Evolutionary conservation across 2,329 filamentous ascomycete species (phyloP), one percentile per base, ranked within the genome.

Genomic region (Epichloe gansuensis): DNA sequence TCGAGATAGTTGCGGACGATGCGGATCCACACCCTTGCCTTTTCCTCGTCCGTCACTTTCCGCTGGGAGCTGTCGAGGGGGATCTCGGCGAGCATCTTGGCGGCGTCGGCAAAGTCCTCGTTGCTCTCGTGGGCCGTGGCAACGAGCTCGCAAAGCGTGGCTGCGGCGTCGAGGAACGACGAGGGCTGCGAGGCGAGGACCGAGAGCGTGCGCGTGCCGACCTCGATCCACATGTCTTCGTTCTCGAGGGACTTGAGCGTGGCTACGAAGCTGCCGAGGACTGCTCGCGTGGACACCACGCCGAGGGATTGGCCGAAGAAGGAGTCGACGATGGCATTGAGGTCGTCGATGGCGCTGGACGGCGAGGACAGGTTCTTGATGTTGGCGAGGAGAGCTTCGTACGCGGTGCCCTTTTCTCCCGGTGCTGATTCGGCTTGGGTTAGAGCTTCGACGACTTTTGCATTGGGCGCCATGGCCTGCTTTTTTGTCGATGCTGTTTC

Each of bases 1-100:
- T 98, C 91, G 56, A 98, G 80, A 66, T 93, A 94, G 73, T 94
- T 86, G 56, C 93, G 82, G 65, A 94, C 90, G 64, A 98, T 95
- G 55, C 91, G 87, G 60, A 97, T 86, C 88, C 91, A 97, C 52
- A 93, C 81, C 52, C 77, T 76, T 8, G 89, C 88, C 69, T 90
- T 91, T 60, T 91, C 86, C 61, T 88, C 82, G 65, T 90, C 84
- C 31, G 83, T 82, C 38, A 96, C 83, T 53, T 86, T 83, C 48
- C 91, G 85, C 72, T 95, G 90, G 2, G 90, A 91, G 53, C 81
- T 86, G 65, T 98, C 91, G 46, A 97, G 82, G 37, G 90, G 86
- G 60, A 97, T 95, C 39, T 84, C 85, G 62, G 88, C 81, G 6
- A 98, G 78, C 9, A 80, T 76, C 64, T 83, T 83, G 31, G 93